Base-by-base conservation (phyloP, 2,329 filamentous ascomycete species). In the Diaporthe destruens region DNA sequence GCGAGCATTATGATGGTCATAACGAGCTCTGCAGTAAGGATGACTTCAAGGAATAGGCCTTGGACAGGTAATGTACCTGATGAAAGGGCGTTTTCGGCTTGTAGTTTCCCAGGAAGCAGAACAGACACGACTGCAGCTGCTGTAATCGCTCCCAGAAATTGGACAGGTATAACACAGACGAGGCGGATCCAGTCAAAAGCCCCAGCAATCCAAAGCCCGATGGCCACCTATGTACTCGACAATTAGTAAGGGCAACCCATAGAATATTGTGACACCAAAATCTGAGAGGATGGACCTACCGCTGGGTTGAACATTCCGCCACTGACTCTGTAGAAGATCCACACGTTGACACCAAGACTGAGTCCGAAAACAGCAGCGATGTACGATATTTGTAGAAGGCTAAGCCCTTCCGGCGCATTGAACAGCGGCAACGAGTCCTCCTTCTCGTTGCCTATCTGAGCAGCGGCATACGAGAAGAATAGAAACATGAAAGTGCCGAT, bases 1-100 rank as follows among this genome's bases (percentile, higher is more conserved):
- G 88, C 89, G 63, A 91, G 81, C 88, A 91, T 90, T 78, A 88
- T 85, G 70, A 89, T 86, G 3, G 87, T 85, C 56, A 89, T 83
- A 32, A 89, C 84, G 16, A 89, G 80, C 77, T 88, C 83, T 1
- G 86, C 83, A 2, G 87, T 89, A 34, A 89, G 81, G 74, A 89
- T 85, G 78, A 86, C 84, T 77, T 89, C 88, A 71, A 89, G 87
- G 77, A 89, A 88, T 32, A 89, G 77, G 16, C 87, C 87, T 75
- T 87, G 86, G 0, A 81, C 81, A 54, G 84, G 80, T 23, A 80
- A 84, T 0, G 85, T 80, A 6, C 82, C 84, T 2, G 81, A 81
- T 18, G 82, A 82, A 6, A 89, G 80, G 3, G 83, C 82, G 3
- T 87, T 89, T 12, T 79, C 78, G 14, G 87, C 86, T 29, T 85